Percentiles rank a stretch among this genome's conserved stretches.
phyloP scores from a whole-genome alignment of 257 asterid genomes.

The Nicotiana obtusifolia region DNA sequence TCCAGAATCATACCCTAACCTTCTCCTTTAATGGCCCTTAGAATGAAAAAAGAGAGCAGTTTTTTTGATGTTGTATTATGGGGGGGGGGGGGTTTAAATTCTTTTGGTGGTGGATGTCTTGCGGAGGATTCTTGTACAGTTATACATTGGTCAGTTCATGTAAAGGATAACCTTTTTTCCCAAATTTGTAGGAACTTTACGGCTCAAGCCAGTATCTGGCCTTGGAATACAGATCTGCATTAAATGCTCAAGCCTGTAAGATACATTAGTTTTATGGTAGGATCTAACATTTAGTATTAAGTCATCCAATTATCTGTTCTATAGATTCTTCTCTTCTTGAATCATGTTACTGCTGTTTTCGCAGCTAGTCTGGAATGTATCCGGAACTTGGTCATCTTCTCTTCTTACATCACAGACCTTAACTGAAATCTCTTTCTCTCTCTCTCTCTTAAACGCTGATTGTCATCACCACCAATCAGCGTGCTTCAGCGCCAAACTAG shows the following conservation, averaged over 20 bases:
- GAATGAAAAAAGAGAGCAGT: neutral
- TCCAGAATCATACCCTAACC: neutral
- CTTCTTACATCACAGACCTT: neutral
- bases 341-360: neutral
- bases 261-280: conserved; percentile 1
- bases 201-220: conserved; percentile 16
- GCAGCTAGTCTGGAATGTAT: no score
- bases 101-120: conserved; percentile 21
- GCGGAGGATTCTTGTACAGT: conserved; percentile 35
- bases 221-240: neutral
- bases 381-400: neutral
- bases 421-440: no score
- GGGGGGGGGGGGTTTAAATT: no score
- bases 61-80: neutral
- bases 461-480: neutral
- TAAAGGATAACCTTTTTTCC: conserved; percentile 22
- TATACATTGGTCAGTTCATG: conserved; percentile 17
- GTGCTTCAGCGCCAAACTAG: neutral
- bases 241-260: neutral
- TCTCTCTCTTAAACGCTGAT: neutral
- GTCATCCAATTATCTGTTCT: neutral
- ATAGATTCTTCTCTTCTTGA: neutral
- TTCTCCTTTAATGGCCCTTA: conserved; percentile 1
- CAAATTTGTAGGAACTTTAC: conserved; percentile 16
- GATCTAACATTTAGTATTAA: neutral